Evolutionary conservation across 805 yeast species (phyloP).

Genomic region (Torulaspora franciscae): DNA sequence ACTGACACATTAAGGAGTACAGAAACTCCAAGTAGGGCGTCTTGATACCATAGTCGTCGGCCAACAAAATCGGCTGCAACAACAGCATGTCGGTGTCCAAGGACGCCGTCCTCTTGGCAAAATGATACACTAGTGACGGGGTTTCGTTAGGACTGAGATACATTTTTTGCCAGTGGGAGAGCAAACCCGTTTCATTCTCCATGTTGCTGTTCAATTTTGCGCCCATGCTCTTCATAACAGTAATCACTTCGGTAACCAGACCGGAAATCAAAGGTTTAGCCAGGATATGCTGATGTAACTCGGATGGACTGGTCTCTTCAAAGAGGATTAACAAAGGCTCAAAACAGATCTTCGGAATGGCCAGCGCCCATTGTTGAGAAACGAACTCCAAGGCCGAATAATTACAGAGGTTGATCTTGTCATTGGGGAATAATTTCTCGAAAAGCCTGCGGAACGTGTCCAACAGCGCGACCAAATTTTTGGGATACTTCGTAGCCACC

Average conservation of each 20-base stretch:
- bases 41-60: slow-evolving; percentile 81
- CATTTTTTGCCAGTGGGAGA: slow-evolving; percentile 48
- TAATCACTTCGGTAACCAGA: slow-evolving; percentile 64
- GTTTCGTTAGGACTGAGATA: slow-evolving; percentile 41
- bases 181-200: slow-evolving; percentile 59
- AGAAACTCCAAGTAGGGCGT: slow-evolving; percentile 88
- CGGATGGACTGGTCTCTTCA: slow-evolving; percentile 60
- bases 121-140: slow-evolving; percentile 67
- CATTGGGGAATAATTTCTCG: slow-evolving; percentile 31
- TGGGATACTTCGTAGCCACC: slow-evolving; percentile 18
- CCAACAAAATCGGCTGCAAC: slow-evolving; percentile 80
- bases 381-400: slow-evolving; percentile 45
- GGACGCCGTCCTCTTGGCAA: slow-evolving; percentile 47
- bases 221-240: slow-evolving; percentile 72
- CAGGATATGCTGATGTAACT: slow-evolving; percentile 59
- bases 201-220: slow-evolving; percentile 58
- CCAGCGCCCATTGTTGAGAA: slow-evolving; percentile 80
- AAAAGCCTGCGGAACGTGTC: slow-evolving; percentile 33
- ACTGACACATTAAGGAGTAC: slow-evolving; percentile 72
- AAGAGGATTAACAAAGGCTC: slow-evolving; percentile 71
- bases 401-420: slow-evolving; percentile 38
- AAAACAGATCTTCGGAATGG: slow-evolving; percentile 71
- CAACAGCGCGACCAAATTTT: slow-evolving; percentile 20
- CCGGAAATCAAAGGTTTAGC: slow-evolving; percentile 86
- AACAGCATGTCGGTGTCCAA: slow-evolving; percentile 69